Percentiles rank a stretch among this genome's conserved stretches.
Evolutionary conservation across 805 yeast species (phyloP).

Genomic region (Debaryomyces maramus): DNA sequence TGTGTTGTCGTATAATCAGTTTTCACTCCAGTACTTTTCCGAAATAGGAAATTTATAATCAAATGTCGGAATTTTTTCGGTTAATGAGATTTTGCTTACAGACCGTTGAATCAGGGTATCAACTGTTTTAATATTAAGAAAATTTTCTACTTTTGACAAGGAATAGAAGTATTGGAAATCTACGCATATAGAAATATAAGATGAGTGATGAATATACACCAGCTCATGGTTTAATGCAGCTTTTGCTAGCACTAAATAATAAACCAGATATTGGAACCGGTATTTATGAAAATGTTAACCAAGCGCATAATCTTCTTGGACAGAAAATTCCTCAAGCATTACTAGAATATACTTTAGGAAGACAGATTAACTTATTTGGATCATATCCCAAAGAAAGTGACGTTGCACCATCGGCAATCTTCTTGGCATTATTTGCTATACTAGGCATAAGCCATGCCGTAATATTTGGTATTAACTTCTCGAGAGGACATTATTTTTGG

Average conservation of each 20-base stretch:
- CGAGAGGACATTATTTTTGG: constrained; percentile 61
- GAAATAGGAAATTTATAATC: too few species aligned
- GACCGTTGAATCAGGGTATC: too few species aligned
- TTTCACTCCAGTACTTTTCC: too few species aligned
- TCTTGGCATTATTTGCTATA: constrained; percentile 51
- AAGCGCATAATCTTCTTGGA: constrained; percentile 29
- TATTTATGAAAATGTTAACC: constrained; percentile 20
- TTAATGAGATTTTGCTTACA: too few species aligned
- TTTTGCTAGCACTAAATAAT: constrained; percentile 22
- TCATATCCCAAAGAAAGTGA: constrained; percentile 57
- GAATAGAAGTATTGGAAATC: too few species aligned
- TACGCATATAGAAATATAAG: too few species aligned
- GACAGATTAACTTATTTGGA: constrained; percentile 59
- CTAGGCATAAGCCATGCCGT: constrained; percentile 45
- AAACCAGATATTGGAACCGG: constrained; percentile 32
- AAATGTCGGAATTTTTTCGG: too few species aligned
- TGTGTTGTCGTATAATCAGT: too few species aligned
- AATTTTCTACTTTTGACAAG: too few species aligned
- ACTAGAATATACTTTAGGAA: constrained; percentile 31
- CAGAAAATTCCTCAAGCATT: constrained; percentile 40
- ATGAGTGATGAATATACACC: constrained; percentile 24
- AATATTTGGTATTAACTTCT: constrained; percentile 49
- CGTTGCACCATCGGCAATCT: constrained; percentile 58
- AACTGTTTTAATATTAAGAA: too few species aligned
- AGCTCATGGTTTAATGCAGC: constrained; percentile 24